Evolutionary conservation across 805 yeast genomes (phyloP), one percentile per base, ranked within the genome.

Genomic region (Saccharomyces eubayanus): DNA sequence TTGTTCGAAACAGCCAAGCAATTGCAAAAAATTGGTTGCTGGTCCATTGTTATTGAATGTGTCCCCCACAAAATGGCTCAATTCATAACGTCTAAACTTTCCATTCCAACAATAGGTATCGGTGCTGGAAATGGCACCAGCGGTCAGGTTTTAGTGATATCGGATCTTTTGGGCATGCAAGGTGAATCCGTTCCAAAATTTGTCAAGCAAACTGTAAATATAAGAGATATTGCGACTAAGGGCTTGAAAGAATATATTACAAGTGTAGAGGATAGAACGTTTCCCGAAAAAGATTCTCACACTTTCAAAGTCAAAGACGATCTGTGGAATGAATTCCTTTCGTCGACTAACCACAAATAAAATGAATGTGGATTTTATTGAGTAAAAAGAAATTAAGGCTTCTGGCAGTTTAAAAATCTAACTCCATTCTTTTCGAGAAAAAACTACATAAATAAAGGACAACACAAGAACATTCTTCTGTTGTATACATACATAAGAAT

Each of bases 121-220:
- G 99, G 99, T 4, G 97, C 98, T 0, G 98, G 99, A 0, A 80
- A 82, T 24, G 72, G 72, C 8, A 85, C 92, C 8, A 80, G 87
- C 36, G 98, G 96, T 0, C 98, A 94, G 68, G 96, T 92, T 1
- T 75, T 92, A 41, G 99, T 92, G 0, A 83, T 87, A 68, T 80
- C 88, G 3, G 99, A 92, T 66, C 63, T 88, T 71, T 72, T 92
- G 31, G 97, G 97, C 0, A 80, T 85, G 87, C 74, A 71, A 1
- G 81, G 82, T 47, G 77, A 77, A 0, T 74, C 72, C 47, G 65
- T 69, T 24, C 87, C 87, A 2, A 87, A 86, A 65, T 91, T 94
- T 69, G 92, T 89, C 28, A 87, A 88, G 63, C 74, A 75, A 58
- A 92, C 87, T 67, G 75, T 77, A 46, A 67, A 82, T 58, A 73